A percentile compares a stretch with the other conserved stretches of the same genome.
phyloP scores from a whole-genome alignment of 1,284 basidiomycete species.

The Microbotryomycetes sp. region DNA sequence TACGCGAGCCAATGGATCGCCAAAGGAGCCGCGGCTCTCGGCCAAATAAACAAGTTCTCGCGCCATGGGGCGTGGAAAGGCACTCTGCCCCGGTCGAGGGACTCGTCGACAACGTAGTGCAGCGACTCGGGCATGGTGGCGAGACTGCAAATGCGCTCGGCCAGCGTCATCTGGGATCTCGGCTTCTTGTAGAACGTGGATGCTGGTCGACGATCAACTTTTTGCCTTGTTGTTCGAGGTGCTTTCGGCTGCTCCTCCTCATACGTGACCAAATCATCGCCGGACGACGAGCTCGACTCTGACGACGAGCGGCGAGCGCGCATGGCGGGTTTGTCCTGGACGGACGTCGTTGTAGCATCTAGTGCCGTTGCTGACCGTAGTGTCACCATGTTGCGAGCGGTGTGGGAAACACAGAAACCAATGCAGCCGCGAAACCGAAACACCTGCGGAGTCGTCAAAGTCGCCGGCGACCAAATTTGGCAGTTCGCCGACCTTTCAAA shows the following conservation, averaged over 20 bases:
- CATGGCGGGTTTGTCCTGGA: not conserved
- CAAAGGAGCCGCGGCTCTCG: slow-evolving; percentile 4
- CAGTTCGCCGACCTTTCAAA: too few species aligned
- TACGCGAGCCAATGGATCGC: slow-evolving; percentile 6
- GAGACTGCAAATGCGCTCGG: not conserved
- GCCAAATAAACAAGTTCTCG: slow-evolving; percentile 17
- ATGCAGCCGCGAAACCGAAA: too few species aligned
- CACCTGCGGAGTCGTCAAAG: too few species aligned
- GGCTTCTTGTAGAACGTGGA: not conserved
- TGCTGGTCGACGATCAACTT: not conserved
- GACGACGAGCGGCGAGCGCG: not conserved
- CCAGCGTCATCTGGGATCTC: not conserved
- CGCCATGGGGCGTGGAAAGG: slow-evolving; percentile 1
- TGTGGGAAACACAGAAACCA: too few species aligned
- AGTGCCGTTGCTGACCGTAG: not conserved
- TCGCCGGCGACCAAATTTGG: too few species aligned
- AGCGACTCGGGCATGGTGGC: not conserved
- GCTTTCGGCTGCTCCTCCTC: not conserved
- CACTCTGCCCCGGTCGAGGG: slow-evolving; percentile 12
- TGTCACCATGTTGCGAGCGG: not conserved
- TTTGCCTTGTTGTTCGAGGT: not conserved
- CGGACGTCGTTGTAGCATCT: not conserved
- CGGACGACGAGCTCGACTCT: not conserved
- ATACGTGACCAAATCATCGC: not conserved
- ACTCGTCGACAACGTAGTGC: slow-evolving; percentile 1